Evolutionary conservation across 2,329 filamentous ascomycete genomes (phyloP).

Genomic region (Sarocladiaceae sp.): DNA sequence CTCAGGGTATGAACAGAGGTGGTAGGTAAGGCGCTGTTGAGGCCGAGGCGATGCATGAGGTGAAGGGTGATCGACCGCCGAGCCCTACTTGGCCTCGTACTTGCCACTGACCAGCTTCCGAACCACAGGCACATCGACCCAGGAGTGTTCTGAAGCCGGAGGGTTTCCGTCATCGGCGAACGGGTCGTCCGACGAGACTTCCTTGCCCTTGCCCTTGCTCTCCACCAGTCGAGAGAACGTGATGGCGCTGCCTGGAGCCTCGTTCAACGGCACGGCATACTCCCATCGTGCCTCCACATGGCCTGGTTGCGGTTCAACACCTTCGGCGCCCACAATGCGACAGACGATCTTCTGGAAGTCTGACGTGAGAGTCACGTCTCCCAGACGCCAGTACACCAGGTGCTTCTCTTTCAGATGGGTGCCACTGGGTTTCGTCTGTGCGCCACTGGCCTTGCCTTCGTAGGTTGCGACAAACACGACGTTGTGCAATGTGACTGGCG

Average conservation of each 20-base stretch:
- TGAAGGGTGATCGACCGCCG: not conserved
- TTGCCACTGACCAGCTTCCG: conserved; percentile 71
- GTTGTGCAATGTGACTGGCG: conserved; percentile 56
- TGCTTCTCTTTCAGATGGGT: conserved; percentile 74
- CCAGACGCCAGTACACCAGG: conserved; percentile 75
- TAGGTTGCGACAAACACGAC: conserved; percentile 70
- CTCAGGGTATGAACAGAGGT: not conserved
- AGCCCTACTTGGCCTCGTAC: conserved; percentile 48
- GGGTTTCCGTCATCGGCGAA: conserved; percentile 53
- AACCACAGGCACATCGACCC: conserved; percentile 62
- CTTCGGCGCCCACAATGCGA: conserved; percentile 70
- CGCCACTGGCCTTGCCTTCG: conserved; percentile 62
- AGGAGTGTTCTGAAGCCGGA: conserved; percentile 35
- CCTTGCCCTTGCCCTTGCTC: conserved; percentile 48
- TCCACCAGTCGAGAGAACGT: conserved; percentile 55
- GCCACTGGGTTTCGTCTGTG: conserved; percentile 75
- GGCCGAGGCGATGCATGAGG: too few species aligned
- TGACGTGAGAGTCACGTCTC: conserved; percentile 64
- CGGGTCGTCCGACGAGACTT: conserved; percentile 53
- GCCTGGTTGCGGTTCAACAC: conserved; percentile 65
- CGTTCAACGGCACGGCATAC: conserved; percentile 34
- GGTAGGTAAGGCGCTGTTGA: too few species aligned
- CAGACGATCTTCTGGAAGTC: conserved; percentile 76
- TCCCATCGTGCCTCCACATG: conserved; percentile 84
- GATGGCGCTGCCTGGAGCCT: conserved; percentile 53